Base-by-base conservation (phyloP, 2,329 filamentous ascomycete genomes). In the Falciphora oryzae region DNA sequence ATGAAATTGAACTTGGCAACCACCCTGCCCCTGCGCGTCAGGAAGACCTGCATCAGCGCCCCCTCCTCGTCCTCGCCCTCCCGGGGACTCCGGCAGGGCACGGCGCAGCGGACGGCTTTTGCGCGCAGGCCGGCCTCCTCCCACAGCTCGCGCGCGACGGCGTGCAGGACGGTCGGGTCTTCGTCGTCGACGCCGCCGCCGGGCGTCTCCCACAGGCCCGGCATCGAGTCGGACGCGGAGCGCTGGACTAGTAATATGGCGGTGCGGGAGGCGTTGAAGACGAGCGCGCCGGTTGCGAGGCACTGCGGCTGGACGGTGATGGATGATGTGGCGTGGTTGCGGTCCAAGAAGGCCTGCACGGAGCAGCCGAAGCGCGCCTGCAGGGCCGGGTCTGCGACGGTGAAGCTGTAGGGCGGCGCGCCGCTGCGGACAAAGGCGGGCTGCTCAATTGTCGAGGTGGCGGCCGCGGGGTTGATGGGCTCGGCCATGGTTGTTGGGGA, bases 131-230 rank as follows among this genome's bases (percentile, higher is more conserved):
- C 76, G 18, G 75, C 68, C 69, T 81, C 79, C 70, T 81, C 79
- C 72, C 71, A 75, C 6, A 81, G 68, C 68, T 81, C 79, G 31
- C 79, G 73, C 7, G 75, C 75, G 0, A 74, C 70, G 3, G 69
- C 73, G 63, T 75, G 69, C 22, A 80, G 70, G 11, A 80, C 70
- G 2, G 68, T 77, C 59, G 68, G 64, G 62, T 79, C 77, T 1
- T 73, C 72, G 2, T 65, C 35, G 63, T 80, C 77, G 59, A 72
- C 73, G 0, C 70, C 77, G 25, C 79, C 79, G 59, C 79, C 79
- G 1, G 78, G 77, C 14, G 75, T 66, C 66, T 81, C 79, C 79
- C 79, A 81, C 16, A 64, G 69, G 59, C 74, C 67, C 0, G 79
- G 78, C 71, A 76, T 74, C 11, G 71, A 75, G 67, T 78, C 77